Conservation (phyloP, 495 filamentous ascomycete genomes). For the Penicillium subrubescens region DNA sequence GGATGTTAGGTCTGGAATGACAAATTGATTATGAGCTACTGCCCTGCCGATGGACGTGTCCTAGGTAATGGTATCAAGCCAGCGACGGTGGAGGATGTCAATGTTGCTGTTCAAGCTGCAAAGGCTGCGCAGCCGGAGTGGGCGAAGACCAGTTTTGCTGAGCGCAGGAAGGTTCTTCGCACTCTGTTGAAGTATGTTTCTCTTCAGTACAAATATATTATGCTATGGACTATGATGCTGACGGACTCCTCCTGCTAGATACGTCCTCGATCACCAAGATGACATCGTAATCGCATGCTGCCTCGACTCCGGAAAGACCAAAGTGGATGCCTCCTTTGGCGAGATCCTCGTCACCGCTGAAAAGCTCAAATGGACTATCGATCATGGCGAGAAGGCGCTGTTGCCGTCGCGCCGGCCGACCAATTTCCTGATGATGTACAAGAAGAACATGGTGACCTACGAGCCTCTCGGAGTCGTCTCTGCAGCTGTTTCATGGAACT, state of each 20-base stretch:
- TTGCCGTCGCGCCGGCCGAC: conserved; percentile 69
- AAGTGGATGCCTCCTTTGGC: conserved; percentile 88
- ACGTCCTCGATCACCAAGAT: conserved; percentile 87
- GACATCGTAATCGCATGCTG: conserved; percentile 83
- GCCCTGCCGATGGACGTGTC: conserved; percentile 82
- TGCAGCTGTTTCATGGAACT: conserved; percentile 97
- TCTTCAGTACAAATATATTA: background rate
- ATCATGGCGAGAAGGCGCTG: conserved; percentile 85
- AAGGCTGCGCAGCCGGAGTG: conserved; percentile 76
- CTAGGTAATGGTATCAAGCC: conserved; percentile 78
- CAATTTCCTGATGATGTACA: conserved; percentile 93
- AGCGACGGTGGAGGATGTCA: conserved; percentile 74
- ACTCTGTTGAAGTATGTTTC: conserved; percentile 71
- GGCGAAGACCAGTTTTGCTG: conserved; percentile 74
- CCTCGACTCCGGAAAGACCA: conserved; percentile 95
- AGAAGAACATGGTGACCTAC: conserved; percentile 86
- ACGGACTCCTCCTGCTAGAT: conserved; percentile 39
- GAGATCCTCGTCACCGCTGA: conserved; percentile 93
- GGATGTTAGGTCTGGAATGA: conserved; percentile 43
- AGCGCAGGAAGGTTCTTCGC: conserved; percentile 77
- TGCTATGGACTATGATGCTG: background rate
- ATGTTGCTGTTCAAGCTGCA: conserved; percentile 75
- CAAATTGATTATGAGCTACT: conserved; percentile 65
- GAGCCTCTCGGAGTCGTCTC: conserved; percentile 93
- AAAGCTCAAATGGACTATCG: conserved; percentile 92